Evolutionary conservation across 176 grass and related monocot species (phyloP).

Genomic region (Otatea glauca): DNA sequence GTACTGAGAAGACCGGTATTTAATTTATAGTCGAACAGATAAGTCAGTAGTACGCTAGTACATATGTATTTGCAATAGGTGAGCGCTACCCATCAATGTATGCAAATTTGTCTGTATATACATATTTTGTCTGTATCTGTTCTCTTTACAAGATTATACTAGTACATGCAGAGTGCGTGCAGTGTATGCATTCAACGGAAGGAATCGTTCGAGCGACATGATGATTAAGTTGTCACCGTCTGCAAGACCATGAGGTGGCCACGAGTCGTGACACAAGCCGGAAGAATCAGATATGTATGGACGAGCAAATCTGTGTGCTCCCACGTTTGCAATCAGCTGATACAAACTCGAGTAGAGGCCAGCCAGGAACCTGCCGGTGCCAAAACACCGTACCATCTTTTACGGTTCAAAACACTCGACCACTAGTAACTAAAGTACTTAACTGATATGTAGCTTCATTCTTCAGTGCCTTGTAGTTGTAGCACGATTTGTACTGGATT

Average conservation of each 20-base stretch:
- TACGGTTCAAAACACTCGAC: too few relatives aligned
- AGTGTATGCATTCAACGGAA: neutral
- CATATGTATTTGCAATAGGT: neutral
- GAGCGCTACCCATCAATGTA: neutral
- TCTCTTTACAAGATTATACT: neutral
- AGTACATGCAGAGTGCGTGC: neutral
- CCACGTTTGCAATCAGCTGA: neutral
- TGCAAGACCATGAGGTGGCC: neutral
- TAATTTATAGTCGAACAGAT: neutral
- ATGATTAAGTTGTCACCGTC: neutral
- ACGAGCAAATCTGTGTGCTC: neutral
- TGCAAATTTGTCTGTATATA: neutral
- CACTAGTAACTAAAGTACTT: too few relatives aligned
- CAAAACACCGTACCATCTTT: neutral
- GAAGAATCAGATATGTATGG: neutral
- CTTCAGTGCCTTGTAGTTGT: too few relatives aligned
- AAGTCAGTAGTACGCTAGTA: neutral
- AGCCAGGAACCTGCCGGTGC: neutral
- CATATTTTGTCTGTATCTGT: neutral
- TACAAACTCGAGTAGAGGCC: neutral
- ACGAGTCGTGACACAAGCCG: neutral
- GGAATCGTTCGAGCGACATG: neutral
- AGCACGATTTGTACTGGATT: too few relatives aligned
- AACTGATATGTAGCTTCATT: too few relatives aligned
- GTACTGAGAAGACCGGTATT: neutral